Evolutionary conservation across 169 alveolate genomes (phyloP), one percentile per base, ranked within the genome.

Genomic region (Plasmodium falciparum): DNA sequence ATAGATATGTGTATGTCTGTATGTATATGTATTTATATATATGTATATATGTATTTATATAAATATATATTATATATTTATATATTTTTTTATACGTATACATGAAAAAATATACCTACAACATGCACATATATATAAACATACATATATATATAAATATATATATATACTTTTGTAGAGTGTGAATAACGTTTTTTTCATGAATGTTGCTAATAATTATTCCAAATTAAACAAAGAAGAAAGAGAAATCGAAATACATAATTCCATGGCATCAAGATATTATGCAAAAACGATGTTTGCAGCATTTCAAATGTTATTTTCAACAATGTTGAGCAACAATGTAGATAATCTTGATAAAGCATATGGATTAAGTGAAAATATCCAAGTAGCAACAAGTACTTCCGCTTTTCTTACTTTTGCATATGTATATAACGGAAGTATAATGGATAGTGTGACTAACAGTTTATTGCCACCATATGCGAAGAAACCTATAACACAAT

Each of bases 401-500:
- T 1, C 20, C 3, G 73, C 88, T 3, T 74, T 43, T 61, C 22
- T 74, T 15, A 59, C 17, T 0, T 61, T 9, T 62, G 43, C 74
- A 1, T 59, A 45, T 62, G 50, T 22, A 39, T 61, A 20, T 29
- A 22, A 74, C 47, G 88, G 88, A 22, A 74, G 88, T 52, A 74
- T 74, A 20, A 39, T 74, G 56, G 88, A 74, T 47, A 61, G 15
- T 45, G 6, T 74, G 61, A 74, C 88, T 20, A 74, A 74, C 22
- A 74, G 88, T 9, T 54, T 74, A n/a, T 24, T 74, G 13, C 88
- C 88, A 22, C n/a, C 17, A 3, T 74, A 74, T 45, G 62, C 88
- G 12, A 74, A 74, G 12, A 59, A 74, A 62, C 74, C 88, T 7
- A 74, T 74, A 61, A 66, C 70, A n/a, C 88, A 74, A 33, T 61